Base-by-base conservation (phyloP, 2,329 filamentous ascomycete species). In the Trichoderma aggressivum region DNA sequence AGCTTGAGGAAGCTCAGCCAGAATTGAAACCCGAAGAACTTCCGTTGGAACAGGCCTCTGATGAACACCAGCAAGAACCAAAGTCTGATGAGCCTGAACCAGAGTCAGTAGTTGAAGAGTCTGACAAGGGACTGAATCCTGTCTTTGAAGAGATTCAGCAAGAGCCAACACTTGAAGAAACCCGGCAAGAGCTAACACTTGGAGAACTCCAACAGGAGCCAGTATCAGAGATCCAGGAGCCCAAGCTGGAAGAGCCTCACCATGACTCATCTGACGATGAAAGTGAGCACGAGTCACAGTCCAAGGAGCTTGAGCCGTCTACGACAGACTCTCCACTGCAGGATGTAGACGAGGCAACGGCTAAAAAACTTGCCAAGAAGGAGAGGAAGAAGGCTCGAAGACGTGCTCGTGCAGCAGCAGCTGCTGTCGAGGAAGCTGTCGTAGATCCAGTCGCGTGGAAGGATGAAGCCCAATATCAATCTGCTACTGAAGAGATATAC, bases 381-480 rank as follows among this genome's bases (percentile, higher is more conserved):
- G 75, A 77, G n/a, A 80, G 78, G 64, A 78, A 77, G 70, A 80
- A 80, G 73, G 77, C 77, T 11, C 79, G 80, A 74, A 81, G 79
- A 60, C 73, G 78, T 50, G 78, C 76, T 24, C 72, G 72, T 12
- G 69, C 74, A 70, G 63, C 70, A 12, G 74, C 73, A 21, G 60
- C 69, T 7, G 30, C 64, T 18, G 64, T n/a, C 70, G n/a, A 26
- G 32, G 24, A 34, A 72, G 5, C 63, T 65, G 30, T 30, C 26
- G 55, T 28, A 10, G 26, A 58, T 24, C 43, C 28, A 5, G 28
- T 55, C 11, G 16, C 50, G 14, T 56, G 34, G 56, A 36, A 59
- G 6, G 62, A 71, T 12, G 60, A 65, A 28, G 32, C 28, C 50
- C 36, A 26, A 60, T 28, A 64, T 43, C 34, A 21, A 62, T 26